Evolutionary conservation across 768 basidiomycete genomes (phyloP).

Genomic region (Kwoniella dendrophila): DNA sequence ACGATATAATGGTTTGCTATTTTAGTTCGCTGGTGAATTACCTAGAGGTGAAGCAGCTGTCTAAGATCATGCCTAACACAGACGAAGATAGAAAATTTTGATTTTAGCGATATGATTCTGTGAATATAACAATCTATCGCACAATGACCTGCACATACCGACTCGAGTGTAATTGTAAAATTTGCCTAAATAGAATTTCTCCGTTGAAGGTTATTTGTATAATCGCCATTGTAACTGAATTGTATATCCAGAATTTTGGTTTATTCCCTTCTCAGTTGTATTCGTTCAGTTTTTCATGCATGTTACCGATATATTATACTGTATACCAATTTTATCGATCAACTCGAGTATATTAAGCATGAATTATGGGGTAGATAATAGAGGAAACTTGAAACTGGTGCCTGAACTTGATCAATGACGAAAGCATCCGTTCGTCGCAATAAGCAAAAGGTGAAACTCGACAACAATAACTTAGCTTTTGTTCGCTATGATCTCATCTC

Average conservation of each 20-base stretch:
- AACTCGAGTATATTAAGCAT: too few relatives aligned
- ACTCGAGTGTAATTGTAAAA: too few relatives aligned
- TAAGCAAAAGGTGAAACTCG: conserved; percentile 4
- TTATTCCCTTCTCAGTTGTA: neutral
- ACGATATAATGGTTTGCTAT: neutral
- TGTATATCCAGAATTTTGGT: neutral
- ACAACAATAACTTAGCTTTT: neutral
- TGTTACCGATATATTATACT: neutral
- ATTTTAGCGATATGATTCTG: neutral
- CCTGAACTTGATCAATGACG: conserved; percentile 6
- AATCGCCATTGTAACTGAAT: too few relatives aligned
- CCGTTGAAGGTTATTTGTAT: too few relatives aligned
- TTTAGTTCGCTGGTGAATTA: conserved; percentile 27
- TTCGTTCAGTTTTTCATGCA: too few relatives aligned
- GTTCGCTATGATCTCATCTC: neutral
- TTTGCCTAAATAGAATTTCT: too few relatives aligned
- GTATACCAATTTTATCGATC: neutral
- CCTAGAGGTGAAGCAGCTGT: conserved; percentile 6
- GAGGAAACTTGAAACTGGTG: neutral
- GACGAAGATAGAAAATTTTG: neutral
- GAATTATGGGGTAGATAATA: neutral
- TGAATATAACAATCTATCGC: too few relatives aligned
- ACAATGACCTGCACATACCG: too few relatives aligned
- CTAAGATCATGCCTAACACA: neutral
- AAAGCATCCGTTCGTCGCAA: neutral